Base-by-base conservation (phyloP, 495 filamentous ascomycete genomes). In the Penicillium canescens region DNA sequence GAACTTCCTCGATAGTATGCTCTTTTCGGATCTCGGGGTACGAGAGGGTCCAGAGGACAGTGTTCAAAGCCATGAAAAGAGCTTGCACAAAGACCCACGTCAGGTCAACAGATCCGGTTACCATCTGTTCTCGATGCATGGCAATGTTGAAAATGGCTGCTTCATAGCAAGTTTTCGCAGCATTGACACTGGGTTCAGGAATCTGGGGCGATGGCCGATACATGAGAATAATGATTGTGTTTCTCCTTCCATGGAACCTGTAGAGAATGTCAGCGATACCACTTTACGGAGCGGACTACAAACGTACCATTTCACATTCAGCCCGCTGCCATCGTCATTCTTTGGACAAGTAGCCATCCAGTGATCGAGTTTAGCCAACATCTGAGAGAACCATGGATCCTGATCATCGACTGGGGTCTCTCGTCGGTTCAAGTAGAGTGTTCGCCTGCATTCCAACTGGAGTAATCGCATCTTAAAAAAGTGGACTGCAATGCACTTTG, bases 51-150 rank as follows among this genome's bases (percentile, higher is more conserved):
- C 93, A 98, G 3, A 98, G 82, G 33, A 96, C 80, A 20, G 88
- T 91, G 61, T 94, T 93, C 37, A 96, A 77, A 13, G 86, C 84
- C 81, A 91, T 90, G 70, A 96, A 96, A 18, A 96, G 77, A 35
- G 87, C 82, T 52, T 95, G 82, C 7, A 93, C 82, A 63, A 95
- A 96, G 35, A 95, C 85, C 91, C 92, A 98, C 3, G 91, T 96
- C 49, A 96, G 73, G 62, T 96, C 93, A 18, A 93, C 85, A 20
- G 82, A 83, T 7, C 78, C 79, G 8, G 81, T 84, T 54, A 82
- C 77, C 62, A 94, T 88, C 65, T 95, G 91, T 44, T 87, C 80
- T 60, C 79, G 82, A 35, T 90, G 86, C 70, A 91, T 83, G 50
- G 82, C 74, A 55, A 98, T 86, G 64, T 95, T 91, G 67, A 83